Evolutionary conservation across 2,329 filamentous ascomycete genomes (phyloP).

Genomic region (Chaetomium globosum): DNA sequence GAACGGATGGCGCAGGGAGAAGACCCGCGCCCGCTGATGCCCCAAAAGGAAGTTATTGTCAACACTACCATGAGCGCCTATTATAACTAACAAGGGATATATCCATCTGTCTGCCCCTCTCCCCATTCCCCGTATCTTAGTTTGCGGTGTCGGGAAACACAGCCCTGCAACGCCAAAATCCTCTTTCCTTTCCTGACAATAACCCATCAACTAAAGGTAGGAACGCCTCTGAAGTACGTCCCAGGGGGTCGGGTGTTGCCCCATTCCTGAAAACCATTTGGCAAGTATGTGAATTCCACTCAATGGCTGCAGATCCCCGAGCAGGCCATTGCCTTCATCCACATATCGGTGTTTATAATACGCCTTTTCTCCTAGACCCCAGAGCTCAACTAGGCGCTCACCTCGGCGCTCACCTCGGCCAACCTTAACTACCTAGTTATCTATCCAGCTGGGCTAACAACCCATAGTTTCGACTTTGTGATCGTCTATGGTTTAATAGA

Average conservation of each 20-base stretch:
- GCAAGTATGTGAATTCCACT: background rate
- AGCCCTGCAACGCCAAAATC: background rate
- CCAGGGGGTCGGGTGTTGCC: background rate
- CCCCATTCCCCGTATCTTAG: background rate
- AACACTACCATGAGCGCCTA: slow-evolving; percentile 8
- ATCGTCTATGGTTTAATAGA: slow-evolving; percentile 50
- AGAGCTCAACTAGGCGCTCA: background rate
- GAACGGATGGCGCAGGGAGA: background rate
- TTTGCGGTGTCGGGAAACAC: background rate
- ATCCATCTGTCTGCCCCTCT: background rate
- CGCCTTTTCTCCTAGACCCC: background rate
- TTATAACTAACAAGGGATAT: slow-evolving; percentile 13
- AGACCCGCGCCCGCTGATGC: background rate
- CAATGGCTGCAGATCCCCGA: background rate
- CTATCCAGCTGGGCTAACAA: background rate
- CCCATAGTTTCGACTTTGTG: background rate
- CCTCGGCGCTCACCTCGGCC: too few relatives aligned
- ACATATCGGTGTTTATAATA: background rate
- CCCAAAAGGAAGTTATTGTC: background rate
- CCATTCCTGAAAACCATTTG: background rate
- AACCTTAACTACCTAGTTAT: background rate
- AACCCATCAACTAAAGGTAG: background rate
- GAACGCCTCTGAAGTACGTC: background rate
- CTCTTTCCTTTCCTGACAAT: background rate
- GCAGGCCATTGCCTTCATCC: background rate